Conservation (phyloP, 1,284 basidiomycete species). For the Leccinum subspadiceum region DNA sequence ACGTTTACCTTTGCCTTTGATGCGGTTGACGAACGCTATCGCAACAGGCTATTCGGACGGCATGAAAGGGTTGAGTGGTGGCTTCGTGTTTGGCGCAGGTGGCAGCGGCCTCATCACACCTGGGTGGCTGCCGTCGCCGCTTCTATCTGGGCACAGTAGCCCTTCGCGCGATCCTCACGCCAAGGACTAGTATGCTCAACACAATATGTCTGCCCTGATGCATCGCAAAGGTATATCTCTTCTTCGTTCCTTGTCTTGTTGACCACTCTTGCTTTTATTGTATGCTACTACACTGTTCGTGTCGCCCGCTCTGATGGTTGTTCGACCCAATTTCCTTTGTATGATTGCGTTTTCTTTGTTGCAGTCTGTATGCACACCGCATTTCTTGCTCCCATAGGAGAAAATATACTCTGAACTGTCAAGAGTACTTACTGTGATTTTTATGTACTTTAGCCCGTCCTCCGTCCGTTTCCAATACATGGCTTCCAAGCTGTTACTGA, state of each 20-base stretch:
- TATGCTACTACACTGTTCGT: slow-evolving; percentile 5
- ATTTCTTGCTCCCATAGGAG: slow-evolving; percentile 9
- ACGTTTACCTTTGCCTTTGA: background rate
- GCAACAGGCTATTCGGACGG: slow-evolving; percentile 67
- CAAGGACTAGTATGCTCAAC: slow-evolving; percentile 29
- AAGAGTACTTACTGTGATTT: background rate
- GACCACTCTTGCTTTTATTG: background rate
- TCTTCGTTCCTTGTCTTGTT: slow-evolving; percentile 3
- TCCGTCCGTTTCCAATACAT: background rate
- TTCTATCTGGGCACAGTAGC: slow-evolving; percentile 34
- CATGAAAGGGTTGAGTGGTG: slow-evolving; percentile 76
- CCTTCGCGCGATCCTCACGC: slow-evolving; percentile 24
- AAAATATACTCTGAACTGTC: slow-evolving; percentile 6
- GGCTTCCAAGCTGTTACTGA: background rate
- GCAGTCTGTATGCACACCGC: slow-evolving; percentile 17
- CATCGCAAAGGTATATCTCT: slow-evolving; percentile 25
- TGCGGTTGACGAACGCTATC: slow-evolving; percentile 13
- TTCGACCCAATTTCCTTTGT: slow-evolving; percentile 5
- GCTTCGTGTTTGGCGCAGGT: slow-evolving; percentile 77
- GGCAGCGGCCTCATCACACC: slow-evolving; percentile 55
- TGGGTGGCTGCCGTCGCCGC: slow-evolving; percentile 33
- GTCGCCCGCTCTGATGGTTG: slow-evolving; percentile 7
- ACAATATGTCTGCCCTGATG: slow-evolving; percentile 26
- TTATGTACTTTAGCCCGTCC: background rate
- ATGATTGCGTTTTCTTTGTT: slow-evolving; percentile 16